Evolutionary conservation across 306 rosid genomes (phyloP), one percentile per base, ranked within the genome.

Genomic region (Albizia julibrissin): DNA sequence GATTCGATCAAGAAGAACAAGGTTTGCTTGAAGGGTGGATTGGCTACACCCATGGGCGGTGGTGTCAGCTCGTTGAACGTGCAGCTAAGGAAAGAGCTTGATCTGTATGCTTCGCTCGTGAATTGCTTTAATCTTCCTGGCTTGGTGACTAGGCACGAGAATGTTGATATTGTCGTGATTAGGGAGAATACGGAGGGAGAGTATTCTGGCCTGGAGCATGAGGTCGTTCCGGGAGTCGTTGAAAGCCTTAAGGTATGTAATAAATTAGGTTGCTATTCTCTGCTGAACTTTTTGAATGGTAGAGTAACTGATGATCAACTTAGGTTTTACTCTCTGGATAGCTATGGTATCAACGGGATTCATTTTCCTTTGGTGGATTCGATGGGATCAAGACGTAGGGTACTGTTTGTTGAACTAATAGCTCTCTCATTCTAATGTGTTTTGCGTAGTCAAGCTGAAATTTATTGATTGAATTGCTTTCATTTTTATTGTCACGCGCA

Each of bases 1-100:
- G 67, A 61, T 61, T 61, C 67, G 67, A 61, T 61, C 12, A 61
- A 61, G 67, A 61, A 61, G 67, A 61, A 61, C 12, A 61, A 61
- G 67, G 67, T 61, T 10, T 61, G 67, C 67, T 61, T 61, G 34
- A 61, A 61, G 33, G 67, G 67, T 61, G 67, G 67, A 22, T 61
- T 61, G 67, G 67, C 67, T 26, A 61, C 67, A 26, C 67, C 67
- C 16, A 61, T 61, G 67, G 67, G 67, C 15, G 67, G 67, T 22
- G 67, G 67, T 61, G 67, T 61, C 0, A 61, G 67, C 31, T 61
- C 67, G 7, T 12, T 61, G 67, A 61, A 61, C 31, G 67, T 61
- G 67, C 34, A 11, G 67, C 67, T 61, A 4, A 61, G 67, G 67
- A 61, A 11, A 26, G 67, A 61, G 67, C 67, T 61, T 61, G 67